phyloP scores from a whole-genome alignment of 2,329 filamentous ascomycete genomes.

The Diaporthe australafricana region DNA sequence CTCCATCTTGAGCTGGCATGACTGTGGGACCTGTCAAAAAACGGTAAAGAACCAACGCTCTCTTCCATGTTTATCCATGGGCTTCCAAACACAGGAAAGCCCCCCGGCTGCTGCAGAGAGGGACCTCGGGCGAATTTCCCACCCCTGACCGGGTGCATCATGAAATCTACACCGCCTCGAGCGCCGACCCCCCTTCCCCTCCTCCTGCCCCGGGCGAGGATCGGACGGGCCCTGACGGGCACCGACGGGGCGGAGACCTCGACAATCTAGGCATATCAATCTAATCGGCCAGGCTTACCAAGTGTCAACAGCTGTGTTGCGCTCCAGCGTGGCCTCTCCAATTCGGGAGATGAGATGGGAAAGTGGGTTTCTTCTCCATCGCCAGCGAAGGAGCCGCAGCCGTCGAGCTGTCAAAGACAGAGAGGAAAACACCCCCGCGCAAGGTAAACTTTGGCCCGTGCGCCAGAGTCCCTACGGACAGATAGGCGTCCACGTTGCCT shows the following conservation, averaged over 20 bases:
- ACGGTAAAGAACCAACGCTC: neutral
- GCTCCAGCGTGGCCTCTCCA: neutral
- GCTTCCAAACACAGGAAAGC: constrained; percentile 14
- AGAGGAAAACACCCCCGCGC: neutral
- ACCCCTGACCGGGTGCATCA: constrained; percentile 24
- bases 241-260: constrained; percentile 21
- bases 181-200: neutral
- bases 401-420: neutral
- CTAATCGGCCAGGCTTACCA: neutral
- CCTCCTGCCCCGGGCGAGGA: constrained; percentile 3
- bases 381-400: constrained; percentile 14
- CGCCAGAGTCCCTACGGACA: neutral
- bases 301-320: neutral
- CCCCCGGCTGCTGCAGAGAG: constrained; percentile 23
- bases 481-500: constrained; percentile 10
- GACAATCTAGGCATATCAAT: constrained; percentile 15
- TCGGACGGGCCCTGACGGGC: constrained; percentile 21
- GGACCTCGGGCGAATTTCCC: constrained; percentile 27
- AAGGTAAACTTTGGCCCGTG: neutral
- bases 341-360: neutral
- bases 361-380: constrained; percentile 7
- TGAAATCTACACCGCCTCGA: constrained; percentile 21
- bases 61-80: constrained; percentile 18
- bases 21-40: constrained; percentile 17
- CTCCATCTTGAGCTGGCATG: constrained; percentile 23